Evolutionary conservation across 768 basidiomycete genomes (phyloP), one percentile per base, ranked within the genome.

Genomic region (Neoboletus subvelutipes): DNA sequence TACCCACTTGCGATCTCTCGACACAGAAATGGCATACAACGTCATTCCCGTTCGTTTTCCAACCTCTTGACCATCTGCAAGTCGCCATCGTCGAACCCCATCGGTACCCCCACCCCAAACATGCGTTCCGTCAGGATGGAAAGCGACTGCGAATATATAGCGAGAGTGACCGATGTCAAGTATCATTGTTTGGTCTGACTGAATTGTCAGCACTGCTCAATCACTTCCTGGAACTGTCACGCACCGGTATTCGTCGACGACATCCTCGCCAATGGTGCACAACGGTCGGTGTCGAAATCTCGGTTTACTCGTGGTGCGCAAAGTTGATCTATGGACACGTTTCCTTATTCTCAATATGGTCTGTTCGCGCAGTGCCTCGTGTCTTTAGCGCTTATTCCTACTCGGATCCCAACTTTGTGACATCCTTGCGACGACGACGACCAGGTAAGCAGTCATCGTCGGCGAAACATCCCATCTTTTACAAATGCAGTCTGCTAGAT

Each of bases 71-170:
- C 43, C 26, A 1, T 45, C 26, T 28, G 5, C 24, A 18, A 45
- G 4, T 18, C 17, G 26, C 43, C 43, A 45, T 28, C 18, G 43
- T 10, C 4, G 43, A 18, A 45, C 5, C 4, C 17, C 26, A 5
- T 11, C 26, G 0, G 1, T 2, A 2, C 24, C 5, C 43, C 43
- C 43, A 4, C 24, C 18, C 1, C 28, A 18, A 3, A 18, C 0
- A 17, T 43, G 24, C 15, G 9, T 43, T 43, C 24, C 42, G 4
- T 45, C 22, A 26, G 43, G 43, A 2, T 45, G 28, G 28, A 45
- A 29, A 4, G 28, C 45, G 10, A 29, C 28, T 6, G 45, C 18
- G 3, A 0, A 45, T 2, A 29, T 17, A 0, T 0, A 1, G 4
- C 1, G 8, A 45, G 24, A 26, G 43, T 0, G 0, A 26, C 24